Base-by-base conservation (phyloP, 805 yeast species). In the Brettanomyces sp. region DNA sequence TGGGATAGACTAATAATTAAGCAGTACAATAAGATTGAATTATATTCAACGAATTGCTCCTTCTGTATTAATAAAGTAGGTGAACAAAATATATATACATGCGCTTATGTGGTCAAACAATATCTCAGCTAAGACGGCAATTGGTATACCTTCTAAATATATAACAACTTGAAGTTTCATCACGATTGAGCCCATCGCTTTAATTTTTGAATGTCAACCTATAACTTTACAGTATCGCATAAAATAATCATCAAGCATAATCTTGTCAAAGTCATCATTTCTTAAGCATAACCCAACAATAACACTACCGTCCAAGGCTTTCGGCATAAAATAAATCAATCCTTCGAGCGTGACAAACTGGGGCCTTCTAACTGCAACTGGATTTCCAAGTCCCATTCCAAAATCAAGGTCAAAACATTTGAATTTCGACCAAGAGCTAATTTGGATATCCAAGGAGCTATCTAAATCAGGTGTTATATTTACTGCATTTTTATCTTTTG, bases 361-460 rank as follows among this genome's bases (percentile, higher is more conserved):
- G 22, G 43, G 43, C 23, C 36, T 41, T 41, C 43, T 41, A 5
- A 41, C 42, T 13, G 42, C 42, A 11, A 40, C 18, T 11, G 42
- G 42, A 8, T 40, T 40, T 13, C 42, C 42, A 13, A 40, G 34
- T n/a, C 42, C 42, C 13, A 40, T 13, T 12, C 22, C 22, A 25
- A 40, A 40, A n/a, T 40, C 42, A 13, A 40, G 32, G 14, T 28
- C 24, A 28, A 23, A 40, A 22, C 34, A 25, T 13, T 40, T 22
- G 12, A 40, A 11, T 7, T 25, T 25, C 7, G 42, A 13, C 42
- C 42, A 40, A 12, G 42, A 40, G 34, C 42, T 40, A 14, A 40
- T 40, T 21, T 24, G 32, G 7, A 40, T 40, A 21, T 40, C 42
- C 6, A 28, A 18, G 7, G 42, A 13, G 14, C 34, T 28, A 40